Evolutionary conservation across 805 yeast genomes (phyloP).

Genomic region (Kuraishia ogatae): DNA sequence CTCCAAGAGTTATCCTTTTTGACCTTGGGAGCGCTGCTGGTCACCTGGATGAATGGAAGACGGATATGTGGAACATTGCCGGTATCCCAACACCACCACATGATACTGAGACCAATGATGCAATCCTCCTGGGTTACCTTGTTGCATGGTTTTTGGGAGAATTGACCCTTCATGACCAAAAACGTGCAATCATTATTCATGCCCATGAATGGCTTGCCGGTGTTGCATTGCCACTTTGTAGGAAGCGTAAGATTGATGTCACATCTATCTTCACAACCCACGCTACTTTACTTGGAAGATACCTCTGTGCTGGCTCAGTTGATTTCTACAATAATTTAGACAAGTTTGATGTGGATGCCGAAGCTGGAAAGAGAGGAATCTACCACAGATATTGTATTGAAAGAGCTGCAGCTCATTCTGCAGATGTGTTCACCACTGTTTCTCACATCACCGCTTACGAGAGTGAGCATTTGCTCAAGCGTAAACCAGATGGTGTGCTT

Average conservation of each 20-base stretch:
- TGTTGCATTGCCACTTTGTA: conserved; percentile 85
- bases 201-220: conserved; percentile 99
- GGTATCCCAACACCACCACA: conserved; percentile 92
- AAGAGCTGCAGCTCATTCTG: conserved; percentile 91
- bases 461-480: conserved; percentile 82
- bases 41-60: conserved; percentile 84
- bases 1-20: conserved; percentile 86
- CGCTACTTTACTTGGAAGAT: conserved; percentile 91
- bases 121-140: conserved; percentile 83
- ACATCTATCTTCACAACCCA: conserved; percentile 96
- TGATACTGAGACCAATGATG: conserved; percentile 86
- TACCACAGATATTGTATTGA: conserved; percentile 96
- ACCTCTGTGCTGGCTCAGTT: conserved; percentile 91
- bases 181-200: conserved; percentile 81
- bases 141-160: conserved; percentile 98
- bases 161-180: conserved; percentile 73
- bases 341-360: conserved; percentile 88
- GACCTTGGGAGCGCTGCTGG: conserved; percentile 70
- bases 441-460: conserved; percentile 97
- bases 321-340: conserved; percentile 91
- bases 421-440: conserved; percentile 96
- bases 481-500: conserved; percentile 96
- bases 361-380: conserved; percentile 96
- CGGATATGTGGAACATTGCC: conserved; percentile 83
- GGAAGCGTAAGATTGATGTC: conserved; percentile 86